Evolutionary conservation across 495 filamentous ascomycete species (phyloP), one percentile per base, ranked within the genome.

Genomic region (Lasiosphaeris hirsuta): DNA sequence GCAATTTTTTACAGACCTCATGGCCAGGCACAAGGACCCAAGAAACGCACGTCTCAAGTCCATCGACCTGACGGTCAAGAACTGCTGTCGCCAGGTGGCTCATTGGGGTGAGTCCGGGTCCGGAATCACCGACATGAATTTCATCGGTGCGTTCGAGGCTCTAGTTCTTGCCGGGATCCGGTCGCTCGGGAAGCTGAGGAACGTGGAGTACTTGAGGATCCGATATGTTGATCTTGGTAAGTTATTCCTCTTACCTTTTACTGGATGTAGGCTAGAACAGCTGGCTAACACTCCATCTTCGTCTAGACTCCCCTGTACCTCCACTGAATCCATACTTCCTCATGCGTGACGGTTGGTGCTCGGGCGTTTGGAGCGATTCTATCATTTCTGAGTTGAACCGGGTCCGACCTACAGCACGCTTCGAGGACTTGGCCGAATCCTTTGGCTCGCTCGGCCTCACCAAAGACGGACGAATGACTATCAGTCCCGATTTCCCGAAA

Each of bases 141-240:
- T 90, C 63, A 87, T 89, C 60, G 60, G 73, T 7, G 79, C 81
- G 0, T 90, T 90, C 59, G 85, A 89, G 66, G 71, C 77, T 43
- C 73, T 89, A 11, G 80, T 88, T 18, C 39, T 87, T 2, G 76
- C 78, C 9, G 84, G 80, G 10, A 78, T 88, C n/a, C 72, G 78
- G 18, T 74, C 81, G 18, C 69, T 89, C 11, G 73, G 78, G 9
- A 67, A 72, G 13, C 77, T 87, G 52, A 74, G 74, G 38, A 66
- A 68, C 7, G 70, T 90, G 11, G 67, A 81, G 19, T 79, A 80
- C 63, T 69, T 90, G 19, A 75, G 85, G 53, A 87, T 90, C 60
- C 84, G 86, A 50, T 89, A 86, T 64, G 82, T 90, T 19, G 86
- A 90, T 65, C 77, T 89, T 2, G 86, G 86, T 80, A 76, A 72